Percentiles rank a stretch among this genome's conserved stretches.
These are phyloP conservation scores for Mariannaea sp. DNA, from an alignment of 2,329 filamentous ascomycete genomes.

Conservation along the genomic window DNA sequence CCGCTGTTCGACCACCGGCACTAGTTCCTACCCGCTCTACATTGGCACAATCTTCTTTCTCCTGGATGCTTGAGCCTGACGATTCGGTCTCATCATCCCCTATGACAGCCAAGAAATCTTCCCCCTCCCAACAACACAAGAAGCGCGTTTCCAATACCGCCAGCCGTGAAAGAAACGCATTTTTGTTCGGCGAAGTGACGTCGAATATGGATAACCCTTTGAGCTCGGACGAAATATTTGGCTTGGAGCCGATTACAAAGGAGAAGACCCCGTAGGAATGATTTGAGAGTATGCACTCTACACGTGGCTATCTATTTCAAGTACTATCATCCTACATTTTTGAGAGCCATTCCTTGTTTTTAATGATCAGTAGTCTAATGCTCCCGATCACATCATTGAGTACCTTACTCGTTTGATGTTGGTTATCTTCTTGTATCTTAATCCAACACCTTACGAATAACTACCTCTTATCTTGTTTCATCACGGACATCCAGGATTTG, in stretches of 20 bases:
- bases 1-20: slow-evolving; percentile 34
- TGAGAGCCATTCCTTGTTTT: too few relatives aligned
- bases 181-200: slow-evolving; percentile 61
- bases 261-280: slow-evolving; percentile 13
- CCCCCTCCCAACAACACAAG: slow-evolving; percentile 45
- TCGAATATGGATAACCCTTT: slow-evolving; percentile 44
- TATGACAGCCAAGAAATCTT: slow-evolving; percentile 37
- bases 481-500: too few relatives aligned
- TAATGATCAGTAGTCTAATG: too few relatives aligned
- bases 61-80: slow-evolving; percentile 75
- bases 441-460: too few relatives aligned
- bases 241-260: slow-evolving; percentile 54
- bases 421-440: too few relatives aligned
- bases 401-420: too few relatives aligned
- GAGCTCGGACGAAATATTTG: slow-evolving; percentile 58
- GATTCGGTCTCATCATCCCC: slow-evolving; percentile 38
- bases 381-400: too few relatives aligned
- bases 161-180: slow-evolving; percentile 61
- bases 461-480: too few relatives aligned
- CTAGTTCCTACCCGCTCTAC: slow-evolving; percentile 66
- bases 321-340: too few relatives aligned
- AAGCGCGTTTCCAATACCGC: slow-evolving; percentile 51
- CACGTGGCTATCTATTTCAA: not conserved
- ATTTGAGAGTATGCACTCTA: not conserved
- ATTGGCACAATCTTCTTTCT: slow-evolving; percentile 75